Percentiles rank a stretch among this genome's conserved stretches.
These are phyloP conservation scores for Phytomonas sp. DNA, from an alignment of 208 protist genomes.

Conservation along the genomic window DNA sequence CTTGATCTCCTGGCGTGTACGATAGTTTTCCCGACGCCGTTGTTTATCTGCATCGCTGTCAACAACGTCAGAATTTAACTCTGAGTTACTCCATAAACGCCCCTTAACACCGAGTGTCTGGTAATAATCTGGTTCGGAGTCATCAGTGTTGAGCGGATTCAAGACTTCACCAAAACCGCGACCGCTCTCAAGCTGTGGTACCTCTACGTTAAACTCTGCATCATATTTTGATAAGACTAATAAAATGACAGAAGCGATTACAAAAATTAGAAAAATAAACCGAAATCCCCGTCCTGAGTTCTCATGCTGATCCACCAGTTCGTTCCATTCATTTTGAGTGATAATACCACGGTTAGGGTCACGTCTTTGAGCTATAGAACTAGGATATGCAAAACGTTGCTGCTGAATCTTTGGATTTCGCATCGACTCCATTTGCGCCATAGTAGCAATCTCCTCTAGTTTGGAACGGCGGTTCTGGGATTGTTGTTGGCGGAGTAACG, in stretches of 20 bases:
- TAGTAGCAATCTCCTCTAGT: slow-evolving; percentile 44
- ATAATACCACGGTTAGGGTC: slow-evolving; percentile 70
- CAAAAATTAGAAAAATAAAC: slow-evolving; percentile 41
- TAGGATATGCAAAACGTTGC: slow-evolving; percentile 16
- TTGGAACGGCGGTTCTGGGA: slow-evolving; percentile 38
- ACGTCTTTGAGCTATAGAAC: slow-evolving; percentile 13
- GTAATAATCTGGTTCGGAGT: slow-evolving; percentile 37
- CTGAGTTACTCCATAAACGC: slow-evolving; percentile 21
- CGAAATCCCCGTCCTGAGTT: slow-evolving; percentile 70
- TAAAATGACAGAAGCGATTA: slow-evolving; percentile 38
- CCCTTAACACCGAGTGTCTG: slow-evolving; percentile 54
- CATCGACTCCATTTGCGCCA: slow-evolving; percentile 32
- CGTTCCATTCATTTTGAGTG: slow-evolving; percentile 69
- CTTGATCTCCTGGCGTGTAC: slow-evolving; percentile 63
- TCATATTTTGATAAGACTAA: slow-evolving; percentile 71
- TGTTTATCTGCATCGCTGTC: slow-evolving; percentile 43
- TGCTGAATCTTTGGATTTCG: slow-evolving; percentile 21
- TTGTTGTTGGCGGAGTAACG: slow-evolving; percentile 72
- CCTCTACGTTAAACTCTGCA: slow-evolving; percentile 77
- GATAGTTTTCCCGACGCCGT: slow-evolving; percentile 67
- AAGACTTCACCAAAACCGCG: slow-evolving; percentile 60
- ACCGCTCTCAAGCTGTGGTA: slow-evolving; percentile 72
- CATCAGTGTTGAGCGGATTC: slow-evolving; percentile 9
- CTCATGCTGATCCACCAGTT: slow-evolving; percentile 61
- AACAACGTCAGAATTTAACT: slow-evolving; percentile 3